Evolutionary conservation across 208 protist species (phyloP), one percentile per base, ranked within the genome.

Genomic region (Novymonas esmeraldas): DNA sequence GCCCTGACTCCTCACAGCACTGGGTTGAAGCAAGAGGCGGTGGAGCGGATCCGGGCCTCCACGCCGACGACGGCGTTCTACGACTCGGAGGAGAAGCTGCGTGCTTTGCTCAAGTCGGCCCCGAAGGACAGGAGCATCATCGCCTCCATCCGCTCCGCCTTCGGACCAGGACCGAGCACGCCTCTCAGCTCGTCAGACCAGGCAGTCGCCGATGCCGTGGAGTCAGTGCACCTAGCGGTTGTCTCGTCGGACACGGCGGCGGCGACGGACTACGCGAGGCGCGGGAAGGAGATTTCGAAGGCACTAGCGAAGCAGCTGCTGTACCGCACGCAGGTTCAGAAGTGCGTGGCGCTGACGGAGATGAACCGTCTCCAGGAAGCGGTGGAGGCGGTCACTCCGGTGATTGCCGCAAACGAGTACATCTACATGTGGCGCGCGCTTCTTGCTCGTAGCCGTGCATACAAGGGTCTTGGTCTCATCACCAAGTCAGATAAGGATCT

Each of bases 381-480:
- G 11, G 79, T 93, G 11, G 77, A 86, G 2, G 67, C 79, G 13
- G 73, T 94, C 50, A 81, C 84, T 42, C 75, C 79, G 6, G 84
- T 96, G 7, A 89, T 96, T 31, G 63, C 70, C 29, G 84, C 78
- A 44, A 79, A 94, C 62, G 85, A 94, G 70, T 96, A 87, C 74
- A 83, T 96, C 52, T 88, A 96, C 74, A 94, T 96, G 88, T 96
- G 91, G 88, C 76, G 86, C 33, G 91, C 91, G 2, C 74, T 90
- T 51, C 77, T 96, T 66, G 84, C 86, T 18, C 85, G 88, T 38
- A 89, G 84, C 56, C 85, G 85, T 18, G 87, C 87, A 9, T 84
- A 90, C 72, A 89, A 92, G 71, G 73, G 74, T 4, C 78, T 94
- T 1, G 91, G 91, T 38, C 77, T 87, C 56, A 90, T 96, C 61